These are phyloP conservation scores for Monosporascus ibericus DNA, from an alignment of 2,329 filamentous ascomycete genomes.

Conservation along the genomic window DNA sequence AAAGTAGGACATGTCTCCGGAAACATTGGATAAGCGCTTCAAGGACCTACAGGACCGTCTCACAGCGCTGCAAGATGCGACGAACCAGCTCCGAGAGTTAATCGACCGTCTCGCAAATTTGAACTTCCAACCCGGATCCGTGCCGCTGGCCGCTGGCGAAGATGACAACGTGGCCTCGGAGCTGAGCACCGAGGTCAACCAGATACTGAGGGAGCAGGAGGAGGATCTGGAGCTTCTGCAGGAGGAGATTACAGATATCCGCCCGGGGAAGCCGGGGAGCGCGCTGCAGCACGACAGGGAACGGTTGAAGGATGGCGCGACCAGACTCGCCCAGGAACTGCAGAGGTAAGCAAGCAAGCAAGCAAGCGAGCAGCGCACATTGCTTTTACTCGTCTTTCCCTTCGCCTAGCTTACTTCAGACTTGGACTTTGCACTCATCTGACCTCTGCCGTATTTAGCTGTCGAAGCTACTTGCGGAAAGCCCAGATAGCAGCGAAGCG, in stretches of 20 bases:
- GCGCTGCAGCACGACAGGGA: conserved; percentile 57
- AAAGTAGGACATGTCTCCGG: conserved; percentile 45
- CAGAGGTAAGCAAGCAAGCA: conserved; percentile 48
- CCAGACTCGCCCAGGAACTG: conserved; percentile 64
- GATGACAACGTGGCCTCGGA: conserved; percentile 58
- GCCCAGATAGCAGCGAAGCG: conserved; percentile 76
- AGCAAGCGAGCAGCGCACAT: no score
- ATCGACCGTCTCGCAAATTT: conserved; percentile 54
- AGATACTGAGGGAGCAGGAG: conserved; percentile 69
- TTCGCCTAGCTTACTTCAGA: no score
- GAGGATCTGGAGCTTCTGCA: conserved; percentile 76
- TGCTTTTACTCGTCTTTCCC: no score
- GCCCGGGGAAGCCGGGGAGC: conserved; percentile 42
- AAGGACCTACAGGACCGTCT: conserved; percentile 55
- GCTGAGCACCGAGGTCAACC: conserved; percentile 73
- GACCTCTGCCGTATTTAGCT: conserved; percentile 26
- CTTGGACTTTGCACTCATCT: no score
- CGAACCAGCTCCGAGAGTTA: conserved; percentile 49
- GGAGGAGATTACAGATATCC: conserved; percentile 71
- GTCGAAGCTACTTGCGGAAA: conserved; percentile 66
- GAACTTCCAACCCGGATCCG: conserved; percentile 52
- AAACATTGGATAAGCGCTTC: conserved; percentile 57
- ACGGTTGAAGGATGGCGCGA: conserved; percentile 59
- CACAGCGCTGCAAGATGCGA: conserved; percentile 54
- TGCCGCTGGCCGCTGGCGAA: conserved; percentile 42